A percentile compares a stretch with the other conserved stretches of the same genome.
Conservation (phyloP, 202 grass and related monocot genomes). For the Zizania palustris region DNA sequence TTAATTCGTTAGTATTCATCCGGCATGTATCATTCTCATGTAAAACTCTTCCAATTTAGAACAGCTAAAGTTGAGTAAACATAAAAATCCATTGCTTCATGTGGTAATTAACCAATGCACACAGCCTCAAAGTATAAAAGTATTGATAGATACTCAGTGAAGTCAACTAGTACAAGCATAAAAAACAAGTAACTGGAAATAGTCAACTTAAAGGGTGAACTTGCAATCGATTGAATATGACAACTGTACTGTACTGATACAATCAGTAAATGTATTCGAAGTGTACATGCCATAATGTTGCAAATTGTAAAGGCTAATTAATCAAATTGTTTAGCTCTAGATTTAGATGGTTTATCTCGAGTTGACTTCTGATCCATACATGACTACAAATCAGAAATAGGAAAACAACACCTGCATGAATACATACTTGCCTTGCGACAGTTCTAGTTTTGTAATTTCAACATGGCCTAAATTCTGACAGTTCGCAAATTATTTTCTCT, state of each 20-base stretch:
- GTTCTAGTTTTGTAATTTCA: constrained; percentile 14
- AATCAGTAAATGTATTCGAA: not conserved
- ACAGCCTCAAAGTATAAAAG: constrained; percentile 21
- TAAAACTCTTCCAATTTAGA: not conserved
- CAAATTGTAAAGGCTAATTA: constrained; percentile 27
- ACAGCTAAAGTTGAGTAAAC: not conserved
- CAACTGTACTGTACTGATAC: constrained; percentile 3
- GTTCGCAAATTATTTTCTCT: constrained; percentile 30
- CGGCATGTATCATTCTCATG: not conserved
- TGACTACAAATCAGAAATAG: constrained; percentile 35
- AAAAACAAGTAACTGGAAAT: constrained; percentile 21
- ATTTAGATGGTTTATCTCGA: constrained; percentile 24
- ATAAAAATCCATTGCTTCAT: constrained; percentile 1
- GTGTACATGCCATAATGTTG: constrained; percentile 19
- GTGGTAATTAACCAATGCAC: constrained; percentile 20
- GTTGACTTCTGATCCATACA: constrained; percentile 41
- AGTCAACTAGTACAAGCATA: constrained; percentile 6
- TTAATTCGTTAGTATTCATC: not conserved
- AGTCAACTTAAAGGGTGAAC: constrained; percentile 39
- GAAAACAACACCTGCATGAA: constrained; percentile 6
- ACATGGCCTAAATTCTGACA: constrained; percentile 22
- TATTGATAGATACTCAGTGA: constrained; percentile 18
- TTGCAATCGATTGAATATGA: constrained; percentile 41
- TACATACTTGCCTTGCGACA: constrained; percentile 14
- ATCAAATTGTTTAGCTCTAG: constrained; percentile 26